Evolutionary conservation across 768 basidiomycete genomes (phyloP), one percentile per base, ranked within the genome.

Genomic region (Boletus rufocinnamomeus): DNA sequence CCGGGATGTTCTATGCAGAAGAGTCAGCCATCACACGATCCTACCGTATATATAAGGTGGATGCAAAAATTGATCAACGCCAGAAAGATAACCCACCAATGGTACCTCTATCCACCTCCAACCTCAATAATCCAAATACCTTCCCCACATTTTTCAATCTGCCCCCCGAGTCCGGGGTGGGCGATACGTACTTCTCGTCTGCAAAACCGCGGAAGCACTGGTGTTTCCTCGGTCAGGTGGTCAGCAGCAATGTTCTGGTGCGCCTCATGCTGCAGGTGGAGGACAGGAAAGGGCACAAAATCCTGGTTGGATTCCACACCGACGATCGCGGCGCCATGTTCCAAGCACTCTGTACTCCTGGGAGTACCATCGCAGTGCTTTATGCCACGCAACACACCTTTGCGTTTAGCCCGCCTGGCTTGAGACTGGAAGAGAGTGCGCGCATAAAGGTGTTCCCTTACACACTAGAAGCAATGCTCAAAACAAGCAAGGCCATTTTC

Each of bases 281-380:
- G 48, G 70, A 72, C 59, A 71, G 40, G 50, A 60, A 59, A 16
- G 70, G 71, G 11, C 57, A 69, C 10, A 44, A 46, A 49, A 50
- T 71, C 13, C 57, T 63, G 32, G 69, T 71, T 23, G 69, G 69
- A 14, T 72, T 72, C 63, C 69, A 72, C n/a, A 72, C 71, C 6
- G 66, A 72, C 28, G 70, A 72, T 47, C 70, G 70, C 46, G 70
- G 70, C 19, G 55, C 61, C 25, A 60, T 61, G 38, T 64, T 73
- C 45, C 62, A 57, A 49, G 17, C 48, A 19, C 52, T 52, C 21
- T 72, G 70, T 30, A 62, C 46, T 21, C 65, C 67, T 1, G 71
- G 69, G n/a, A 71, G 55, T 34, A 73, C 70, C 40, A 65, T 72
- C 51, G 70, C 71, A 2, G 70, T 72, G 51, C 67, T 72, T 32